Evolutionary conservation across 192 early-diverging fungal genomes (phyloP), one percentile per base, ranked within the genome.

Genomic region (Martensiomyces pterosporus): DNA sequence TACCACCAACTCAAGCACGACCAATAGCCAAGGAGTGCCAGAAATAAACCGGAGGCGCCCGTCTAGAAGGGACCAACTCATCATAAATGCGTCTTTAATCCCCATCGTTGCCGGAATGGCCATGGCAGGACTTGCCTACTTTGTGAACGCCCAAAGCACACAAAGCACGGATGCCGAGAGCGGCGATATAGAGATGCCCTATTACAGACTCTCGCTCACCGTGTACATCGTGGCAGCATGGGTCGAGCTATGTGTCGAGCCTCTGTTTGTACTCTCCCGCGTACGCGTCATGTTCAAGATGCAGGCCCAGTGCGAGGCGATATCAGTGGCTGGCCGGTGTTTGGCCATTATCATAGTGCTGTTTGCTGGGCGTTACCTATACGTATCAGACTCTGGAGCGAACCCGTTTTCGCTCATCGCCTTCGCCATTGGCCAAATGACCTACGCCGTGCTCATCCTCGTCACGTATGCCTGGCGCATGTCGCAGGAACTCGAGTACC

Each of bases 161-260:
- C 9, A 47, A 10, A 15, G 24, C 39, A 12, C 29, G 29, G 29
- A n/a, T n/a, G n/a, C n/a, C n/a, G n/a, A n/a, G n/a, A n/a, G n/a
- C n/a, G n/a, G n/a, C n/a, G n/a, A n/a, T n/a, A n/a, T n/a, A n/a
- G 13, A 36, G 1, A 54, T 65, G 36, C 79, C 85, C 16, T 67
- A 75, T 22, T 84, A 84, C 47, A 56, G 64, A 4, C 29, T 60
- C 12, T 76, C 85, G 19, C 70, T 90, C 8, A 42, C 65, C 3
- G 24, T 91, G 14, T 94, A 90, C 52, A 79, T 86, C 19, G 22
- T 83, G 9, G 81, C 90, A 0, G 87, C 91, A 2, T 76, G 88
- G 48, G 44, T 91, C 10, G 96, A 98, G 66, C 63, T 98, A 1
- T 34, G 78, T 1, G 76, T 85, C 12, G 96, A 98, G 64, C 96